phyloP scores from a whole-genome alignment of 352 stramenopile species.

The Phytophthora cryptogea region DNA sequence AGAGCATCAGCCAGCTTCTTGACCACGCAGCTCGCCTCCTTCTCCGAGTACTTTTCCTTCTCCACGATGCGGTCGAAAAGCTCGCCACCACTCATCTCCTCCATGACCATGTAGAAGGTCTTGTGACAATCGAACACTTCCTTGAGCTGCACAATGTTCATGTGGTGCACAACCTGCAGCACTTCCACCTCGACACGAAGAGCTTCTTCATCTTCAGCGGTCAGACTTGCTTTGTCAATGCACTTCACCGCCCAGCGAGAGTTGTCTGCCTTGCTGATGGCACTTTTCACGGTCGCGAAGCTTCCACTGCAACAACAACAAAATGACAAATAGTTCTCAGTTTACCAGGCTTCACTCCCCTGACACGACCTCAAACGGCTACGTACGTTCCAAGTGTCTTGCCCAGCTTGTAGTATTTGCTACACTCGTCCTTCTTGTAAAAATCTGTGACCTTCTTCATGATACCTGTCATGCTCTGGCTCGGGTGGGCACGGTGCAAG shows the following conservation, averaged over 20 bases:
- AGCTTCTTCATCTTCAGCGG: constrained; percentile 80
- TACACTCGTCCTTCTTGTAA: constrained; percentile 89
- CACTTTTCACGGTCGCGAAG: constrained; percentile 88
- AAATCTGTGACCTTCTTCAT: constrained; percentile 90
- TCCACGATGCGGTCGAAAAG: constrained; percentile 94
- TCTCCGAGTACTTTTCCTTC: constrained; percentile 92
- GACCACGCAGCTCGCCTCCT: constrained; percentile 84
- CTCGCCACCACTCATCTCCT: constrained; percentile 91
- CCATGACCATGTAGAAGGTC: constrained; percentile 94
- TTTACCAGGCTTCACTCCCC: not conserved
- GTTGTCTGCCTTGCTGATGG: constrained; percentile 77
- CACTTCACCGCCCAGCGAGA: constrained; percentile 85
- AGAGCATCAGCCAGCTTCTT: constrained; percentile 85
- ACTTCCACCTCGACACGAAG: constrained; percentile 85
- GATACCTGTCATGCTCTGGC: constrained; percentile 64
- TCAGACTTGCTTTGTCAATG: constrained; percentile 83
- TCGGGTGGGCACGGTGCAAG: not conserved
- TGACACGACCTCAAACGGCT: not conserved
- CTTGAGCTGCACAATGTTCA: constrained; percentile 88
- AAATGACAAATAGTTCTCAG: constrained; percentile 4
- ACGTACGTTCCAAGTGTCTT: constrained; percentile 89
- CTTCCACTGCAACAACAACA: constrained; percentile 51
- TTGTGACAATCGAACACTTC: constrained; percentile 90
- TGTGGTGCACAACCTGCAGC: constrained; percentile 80
- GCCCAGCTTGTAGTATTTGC: constrained; percentile 91